Evolutionary conservation across 2,329 filamentous ascomycete genomes (phyloP), one percentile per base, ranked within the genome.

Genomic region (Fusarium sulawesiense): DNA sequence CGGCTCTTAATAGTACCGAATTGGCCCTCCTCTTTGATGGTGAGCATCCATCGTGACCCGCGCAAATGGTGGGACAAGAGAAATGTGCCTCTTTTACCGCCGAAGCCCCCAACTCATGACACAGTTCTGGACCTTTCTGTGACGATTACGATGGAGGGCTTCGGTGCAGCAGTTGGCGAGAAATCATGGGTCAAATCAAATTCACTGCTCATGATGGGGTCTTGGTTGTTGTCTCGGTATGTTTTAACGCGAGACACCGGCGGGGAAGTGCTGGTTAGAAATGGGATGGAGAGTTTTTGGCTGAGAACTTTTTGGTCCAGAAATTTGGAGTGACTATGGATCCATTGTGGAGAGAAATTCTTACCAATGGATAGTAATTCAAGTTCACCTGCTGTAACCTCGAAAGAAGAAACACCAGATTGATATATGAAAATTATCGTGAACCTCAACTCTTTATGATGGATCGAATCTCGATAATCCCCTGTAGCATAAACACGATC

Each of bases 181-280:
- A 29, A 27, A 32, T 54, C 57, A 48, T 40, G 46, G 25, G 40
- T 51, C 60, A 59, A 61, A 60, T 50, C 30, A 65, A 34, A 64
- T 51, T 44, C 53, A 37, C 44, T 44, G n/a, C 13, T 29, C 37
- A 49, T 61, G 46, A 60, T 63, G 60, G 60, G 30, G 56, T 64
- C 45, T 49, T 29, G 30, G 23, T 56, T 30, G 32, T 20, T 49
- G 50, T 60, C 73, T 75, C 74, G 74, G 74, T 34, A 42, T 60
- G 27, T 44, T 74, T 75, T 76, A 42, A 65, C 61, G 70, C 73
- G 73, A 75, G 56, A 46, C 64, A 45, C 73, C 71, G 71, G 70
- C 61, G 72, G 70, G 59, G 70, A 56, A 60, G 18, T 47, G 16
- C n/a, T 12, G 37, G 27, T 30, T 48, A 56, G 51, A 64, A 64